A percentile compares a stretch with the other conserved stretches of the same genome.
phyloP scores from a whole-genome alignment of 2,329 filamentous ascomycete species.

The Fusarium chuoi region DNA sequence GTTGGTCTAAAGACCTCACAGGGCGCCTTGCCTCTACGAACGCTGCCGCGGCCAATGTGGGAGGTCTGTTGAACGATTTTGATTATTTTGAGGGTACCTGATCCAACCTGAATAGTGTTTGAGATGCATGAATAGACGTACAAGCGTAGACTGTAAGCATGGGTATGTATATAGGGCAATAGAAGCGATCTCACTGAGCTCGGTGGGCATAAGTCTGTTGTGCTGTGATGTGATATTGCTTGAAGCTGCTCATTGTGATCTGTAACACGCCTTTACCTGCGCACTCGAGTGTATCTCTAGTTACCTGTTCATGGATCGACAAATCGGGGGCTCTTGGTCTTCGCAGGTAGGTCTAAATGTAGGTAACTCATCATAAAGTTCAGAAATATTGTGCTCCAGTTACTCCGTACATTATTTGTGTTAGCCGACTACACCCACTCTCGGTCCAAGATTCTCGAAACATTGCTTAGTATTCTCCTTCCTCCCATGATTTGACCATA shows the following conservation, averaged over 20 bases:
- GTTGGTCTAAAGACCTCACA: conserved; percentile 73
- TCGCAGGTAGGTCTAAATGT: not conserved
- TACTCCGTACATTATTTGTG: not conserved
- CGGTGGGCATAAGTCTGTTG: conserved; percentile 27
- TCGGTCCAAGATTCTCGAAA: conserved; percentile 22
- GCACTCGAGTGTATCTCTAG: not conserved
- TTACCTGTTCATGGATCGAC: not conserved
- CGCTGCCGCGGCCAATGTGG: conserved; percentile 71
- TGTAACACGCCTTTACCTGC: not conserved
- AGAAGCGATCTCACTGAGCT: conserved; percentile 31
- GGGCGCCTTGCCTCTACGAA: conserved; percentile 45
- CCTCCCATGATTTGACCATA: conserved; percentile 46
- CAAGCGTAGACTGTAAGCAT: conserved; percentile 34
- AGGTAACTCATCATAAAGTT: not conserved
- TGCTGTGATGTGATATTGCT: conserved; percentile 13
- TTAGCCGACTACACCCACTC: conserved; percentile 9
- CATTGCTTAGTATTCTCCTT: conserved; percentile 32
- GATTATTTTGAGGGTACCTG: not conserved
- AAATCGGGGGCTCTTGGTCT: no score
- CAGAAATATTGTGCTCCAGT: not conserved
- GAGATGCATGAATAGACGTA: conserved; percentile 22
- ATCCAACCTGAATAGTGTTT: not conserved
- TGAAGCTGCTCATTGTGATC: not conserved
- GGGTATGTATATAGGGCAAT: conserved; percentile 21
- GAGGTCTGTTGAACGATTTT: conserved; percentile 61